Percentiles rank a stretch among this genome's conserved stretches.
Conservation (phyloP, 192 early-diverging fungal genomes). For the Mortierella claussenii region DNA sequence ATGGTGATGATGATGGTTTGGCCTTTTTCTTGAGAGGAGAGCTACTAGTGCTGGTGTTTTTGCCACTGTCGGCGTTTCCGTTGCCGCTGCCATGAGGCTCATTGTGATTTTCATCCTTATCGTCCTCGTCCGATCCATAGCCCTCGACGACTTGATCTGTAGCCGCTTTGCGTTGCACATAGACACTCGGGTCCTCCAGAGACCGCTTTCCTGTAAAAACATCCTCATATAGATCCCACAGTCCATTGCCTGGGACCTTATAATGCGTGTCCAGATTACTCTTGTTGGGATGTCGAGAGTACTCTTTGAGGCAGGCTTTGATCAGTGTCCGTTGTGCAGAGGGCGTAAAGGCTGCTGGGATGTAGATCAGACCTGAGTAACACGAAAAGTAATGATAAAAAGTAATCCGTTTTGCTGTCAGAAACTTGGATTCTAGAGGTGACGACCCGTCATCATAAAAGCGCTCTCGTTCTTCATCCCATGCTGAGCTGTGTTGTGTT, state of each 20-base stretch:
- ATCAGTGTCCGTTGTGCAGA: slow-evolving; percentile 76
- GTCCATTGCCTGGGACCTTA: slow-evolving; percentile 65
- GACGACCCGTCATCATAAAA: no score
- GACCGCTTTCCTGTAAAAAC: slow-evolving; percentile 25
- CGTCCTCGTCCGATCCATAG: slow-evolving; percentile 48
- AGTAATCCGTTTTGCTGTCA: not conserved
- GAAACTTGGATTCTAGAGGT: no score
- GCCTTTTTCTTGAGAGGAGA: slow-evolving; percentile 14
- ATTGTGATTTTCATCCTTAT: slow-evolving; percentile 29
- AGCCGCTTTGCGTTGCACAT: slow-evolving; percentile 40
- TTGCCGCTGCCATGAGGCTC: slow-evolving; percentile 12
- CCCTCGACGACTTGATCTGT: slow-evolving; percentile 13
- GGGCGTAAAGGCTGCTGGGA: slow-evolving; percentile 81
- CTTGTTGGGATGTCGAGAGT: slow-evolving; percentile 80
- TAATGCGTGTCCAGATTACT: slow-evolving; percentile 94
- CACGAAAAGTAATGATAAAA: not conserved
- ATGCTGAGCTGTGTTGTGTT: no score
- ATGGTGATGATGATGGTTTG: slow-evolving; percentile 28
- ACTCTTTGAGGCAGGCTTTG: slow-evolving; percentile 79
- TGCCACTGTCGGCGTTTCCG: slow-evolving; percentile 3
- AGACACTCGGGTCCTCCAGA: slow-evolving; percentile 28
- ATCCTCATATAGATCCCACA: slow-evolving; percentile 67
- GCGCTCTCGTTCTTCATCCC: no score
- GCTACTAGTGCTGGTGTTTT: slow-evolving; percentile 27
- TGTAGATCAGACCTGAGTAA: slow-evolving; percentile 77